phyloP scores from a whole-genome alignment of 495 filamentous ascomycete genomes.

The Friedmanniomyces simplex region DNA sequence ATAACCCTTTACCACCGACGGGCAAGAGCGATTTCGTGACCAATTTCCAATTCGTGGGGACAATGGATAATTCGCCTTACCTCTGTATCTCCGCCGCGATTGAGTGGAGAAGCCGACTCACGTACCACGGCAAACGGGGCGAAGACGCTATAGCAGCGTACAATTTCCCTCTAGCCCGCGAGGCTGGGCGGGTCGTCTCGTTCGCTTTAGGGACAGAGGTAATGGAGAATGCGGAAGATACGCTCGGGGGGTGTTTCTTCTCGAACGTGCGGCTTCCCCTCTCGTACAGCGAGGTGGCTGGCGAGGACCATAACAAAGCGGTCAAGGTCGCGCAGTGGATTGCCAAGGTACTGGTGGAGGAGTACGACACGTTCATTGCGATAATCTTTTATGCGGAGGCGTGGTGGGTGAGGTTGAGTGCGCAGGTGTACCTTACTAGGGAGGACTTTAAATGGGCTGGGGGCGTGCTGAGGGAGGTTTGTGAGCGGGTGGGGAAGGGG shows the following conservation, averaged over 20 bases:
- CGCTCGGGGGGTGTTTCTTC: conserved; percentile 43
- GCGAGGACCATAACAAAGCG: conserved; percentile 21
- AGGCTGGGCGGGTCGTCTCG: conserved; percentile 50
- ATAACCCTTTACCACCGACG: conserved; percentile 39
- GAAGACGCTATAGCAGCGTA: conserved; percentile 59
- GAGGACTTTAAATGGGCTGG: conserved; percentile 69
- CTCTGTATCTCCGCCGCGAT: conserved; percentile 61
- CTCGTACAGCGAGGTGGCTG: conserved; percentile 19
- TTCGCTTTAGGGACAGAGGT: conserved; percentile 55
- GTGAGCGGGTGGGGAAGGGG: conserved; percentile 45
- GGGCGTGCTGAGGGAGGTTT: conserved; percentile 48
- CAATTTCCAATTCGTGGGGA: conserved; percentile 71
- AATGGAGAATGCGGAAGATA: conserved; percentile 38
- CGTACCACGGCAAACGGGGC: conserved; percentile 57
- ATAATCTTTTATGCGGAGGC: conserved; percentile 47
- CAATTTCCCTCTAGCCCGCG: conserved; percentile 42
- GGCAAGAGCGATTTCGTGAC: conserved; percentile 48
- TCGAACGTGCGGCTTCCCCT: conserved; percentile 69
- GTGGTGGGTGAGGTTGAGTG: conserved; percentile 64
- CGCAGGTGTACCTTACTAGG: conserved; percentile 67
- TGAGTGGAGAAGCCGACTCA: conserved; percentile 50
- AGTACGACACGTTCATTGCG: conserved; percentile 62
- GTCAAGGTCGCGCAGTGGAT: conserved; percentile 45
- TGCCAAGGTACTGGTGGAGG: conserved; percentile 34
- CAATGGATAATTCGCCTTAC: conserved; percentile 59